phyloP scores from a whole-genome alignment of 176 grass and related monocot species.

The Elymus sibiricus region DNA sequence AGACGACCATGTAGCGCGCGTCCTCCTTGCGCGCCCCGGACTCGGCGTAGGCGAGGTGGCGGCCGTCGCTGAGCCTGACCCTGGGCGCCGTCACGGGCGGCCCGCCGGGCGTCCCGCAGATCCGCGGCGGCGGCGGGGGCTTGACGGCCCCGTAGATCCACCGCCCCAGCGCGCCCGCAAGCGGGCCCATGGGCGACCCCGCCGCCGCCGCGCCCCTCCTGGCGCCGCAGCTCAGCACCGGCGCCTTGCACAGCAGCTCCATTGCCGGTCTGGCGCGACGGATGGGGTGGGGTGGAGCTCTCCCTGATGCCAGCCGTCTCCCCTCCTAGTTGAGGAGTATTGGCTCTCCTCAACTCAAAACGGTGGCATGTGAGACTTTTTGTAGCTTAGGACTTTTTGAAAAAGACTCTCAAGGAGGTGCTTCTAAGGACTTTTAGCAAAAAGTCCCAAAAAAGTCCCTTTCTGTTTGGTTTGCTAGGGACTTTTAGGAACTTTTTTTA shows the following conservation, averaged over 20 bases:
- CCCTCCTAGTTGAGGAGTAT: neutral
- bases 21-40: slow-evolving; percentile 55
- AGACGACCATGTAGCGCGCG: slow-evolving; percentile 63
- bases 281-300: neutral
- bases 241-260: slow-evolving; percentile 41
- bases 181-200: slow-evolving; percentile 9
- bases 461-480: no score
- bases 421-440: no score
- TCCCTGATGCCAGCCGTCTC: neutral
- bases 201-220: neutral
- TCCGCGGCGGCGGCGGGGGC: slow-evolving; percentile 27
- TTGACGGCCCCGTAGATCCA: slow-evolving; percentile 33
- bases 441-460: no score
- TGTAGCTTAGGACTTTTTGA: no score
- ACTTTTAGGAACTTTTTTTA: no score
- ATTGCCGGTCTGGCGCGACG: neutral
- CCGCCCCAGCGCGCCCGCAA: slow-evolving; percentile 24
- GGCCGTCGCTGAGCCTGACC: slow-evolving; percentile 62
- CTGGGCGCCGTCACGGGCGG: slow-evolving; percentile 51
- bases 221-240: slow-evolving; percentile 31
- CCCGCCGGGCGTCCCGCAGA: slow-evolving; percentile 51
- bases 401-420: no score
- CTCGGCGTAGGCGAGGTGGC: slow-evolving; percentile 76
- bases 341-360: no score
- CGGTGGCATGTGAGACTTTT: neutral